Conservation (phyloP, 2,329 filamentous ascomycete species). For the Aspergillus phoenicis region DNA sequence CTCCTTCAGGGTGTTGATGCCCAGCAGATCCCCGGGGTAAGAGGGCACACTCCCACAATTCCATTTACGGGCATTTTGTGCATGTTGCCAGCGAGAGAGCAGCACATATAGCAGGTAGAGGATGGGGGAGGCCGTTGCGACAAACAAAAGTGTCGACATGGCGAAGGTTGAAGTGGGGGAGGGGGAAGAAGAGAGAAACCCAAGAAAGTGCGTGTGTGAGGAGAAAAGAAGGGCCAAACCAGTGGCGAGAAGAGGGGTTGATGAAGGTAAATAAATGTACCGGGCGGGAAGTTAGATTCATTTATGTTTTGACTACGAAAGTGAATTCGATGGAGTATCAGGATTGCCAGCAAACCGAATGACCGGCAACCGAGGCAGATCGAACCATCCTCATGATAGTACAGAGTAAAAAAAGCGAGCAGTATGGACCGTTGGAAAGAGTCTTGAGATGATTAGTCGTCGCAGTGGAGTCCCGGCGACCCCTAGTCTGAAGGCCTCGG, state of each 20-base stretch:
- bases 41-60: constrained; percentile 28
- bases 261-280: too few species aligned
- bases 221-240: not conserved
- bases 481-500: too few species aligned
- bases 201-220: too few species aligned
- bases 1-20: constrained; percentile 28
- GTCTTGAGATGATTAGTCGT: not conserved
- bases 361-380: not conserved
- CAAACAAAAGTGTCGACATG: constrained; percentile 26
- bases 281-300: too few species aligned
- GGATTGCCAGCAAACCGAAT: not conserved
- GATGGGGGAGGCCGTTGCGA: constrained; percentile 27
- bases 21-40: constrained; percentile 33
- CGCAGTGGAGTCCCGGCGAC: not conserved
- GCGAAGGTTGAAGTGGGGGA: not conserved
- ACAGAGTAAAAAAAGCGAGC: not conserved
- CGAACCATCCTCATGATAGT: not conserved
- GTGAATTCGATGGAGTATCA: too few species aligned
- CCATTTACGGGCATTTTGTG: constrained; percentile 29
- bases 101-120: constrained; percentile 28
- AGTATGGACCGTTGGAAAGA: too few species aligned
- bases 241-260: too few species aligned
- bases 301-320: too few species aligned
- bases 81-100: constrained; percentile 29
- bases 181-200: too few species aligned